A percentile compares a stretch with the other conserved stretches of the same genome.
phyloP scores from a whole-genome alignment of 371 early-diverging fungal species.

The Mucor sp. region DNA sequence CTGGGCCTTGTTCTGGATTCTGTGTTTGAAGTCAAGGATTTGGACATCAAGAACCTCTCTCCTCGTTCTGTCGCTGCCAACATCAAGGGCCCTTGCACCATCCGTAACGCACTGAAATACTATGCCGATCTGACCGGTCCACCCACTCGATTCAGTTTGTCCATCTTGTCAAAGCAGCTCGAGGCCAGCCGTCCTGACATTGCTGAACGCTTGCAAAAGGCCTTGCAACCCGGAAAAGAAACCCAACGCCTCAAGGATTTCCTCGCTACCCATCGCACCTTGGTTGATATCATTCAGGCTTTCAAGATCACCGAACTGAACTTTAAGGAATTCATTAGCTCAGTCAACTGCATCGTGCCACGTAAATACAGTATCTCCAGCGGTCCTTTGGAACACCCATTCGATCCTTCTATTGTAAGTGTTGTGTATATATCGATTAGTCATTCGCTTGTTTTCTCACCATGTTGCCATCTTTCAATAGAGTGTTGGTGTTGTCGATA shows the following conservation, averaged over 20 bases:
- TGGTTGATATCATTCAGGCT: constrained; percentile 33
- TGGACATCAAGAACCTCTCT: constrained; percentile 15
- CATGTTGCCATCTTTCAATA: neutral
- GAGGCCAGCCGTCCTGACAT: constrained; percentile 15
- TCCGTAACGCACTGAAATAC: constrained; percentile 35
- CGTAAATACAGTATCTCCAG: constrained; percentile 48
- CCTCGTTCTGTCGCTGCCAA: constrained; percentile 37
- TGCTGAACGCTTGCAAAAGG: constrained; percentile 11
- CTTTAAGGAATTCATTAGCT: neutral
- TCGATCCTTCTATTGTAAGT: constrained; percentile 13
- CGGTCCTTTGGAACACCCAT: constrained; percentile 27
- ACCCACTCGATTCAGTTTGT: constrained; percentile 29
- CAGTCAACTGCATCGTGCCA: constrained; percentile 28
- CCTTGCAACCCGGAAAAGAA: constrained; percentile 2
- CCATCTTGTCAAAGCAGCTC: constrained; percentile 27
- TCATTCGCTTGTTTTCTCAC: no score
- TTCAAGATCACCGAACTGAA: constrained; percentile 8
- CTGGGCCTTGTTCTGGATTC: constrained; percentile 41
- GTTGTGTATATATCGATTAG: neutral
- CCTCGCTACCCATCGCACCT: constrained; percentile 30
- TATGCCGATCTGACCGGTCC: constrained; percentile 40
- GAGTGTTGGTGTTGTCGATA: constrained; percentile 30
- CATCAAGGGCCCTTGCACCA: constrained; percentile 38
- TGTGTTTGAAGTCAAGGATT: constrained; percentile 33
- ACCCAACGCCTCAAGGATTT: constrained; percentile 24